phyloP scores from a whole-genome alignment of 2,329 filamentous ascomycete species.

The Cadophora malorum region DNA sequence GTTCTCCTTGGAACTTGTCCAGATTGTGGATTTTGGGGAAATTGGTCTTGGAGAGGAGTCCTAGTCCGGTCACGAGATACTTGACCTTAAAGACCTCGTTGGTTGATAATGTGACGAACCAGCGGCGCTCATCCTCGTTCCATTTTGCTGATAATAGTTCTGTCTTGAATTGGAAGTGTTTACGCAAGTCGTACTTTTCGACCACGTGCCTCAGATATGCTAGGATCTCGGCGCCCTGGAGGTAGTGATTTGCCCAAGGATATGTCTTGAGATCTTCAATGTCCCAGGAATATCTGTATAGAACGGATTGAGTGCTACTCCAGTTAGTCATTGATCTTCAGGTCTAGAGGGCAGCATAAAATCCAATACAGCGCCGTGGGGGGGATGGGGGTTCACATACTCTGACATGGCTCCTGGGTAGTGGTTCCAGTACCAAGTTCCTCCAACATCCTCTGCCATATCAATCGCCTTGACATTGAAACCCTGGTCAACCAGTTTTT shows the following conservation, averaged over 20 bases:
- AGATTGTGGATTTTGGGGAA: slow-evolving; percentile 51
- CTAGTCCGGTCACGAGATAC: slow-evolving; percentile 34
- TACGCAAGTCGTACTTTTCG: slow-evolving; percentile 58
- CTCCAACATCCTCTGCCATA: slow-evolving; percentile 54
- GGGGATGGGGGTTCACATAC: no score
- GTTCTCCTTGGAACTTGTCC: slow-evolving; percentile 50
- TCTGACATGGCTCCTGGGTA: slow-evolving; percentile 55
- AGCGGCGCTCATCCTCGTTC: slow-evolving; percentile 57
- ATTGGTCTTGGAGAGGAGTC: slow-evolving; percentile 31
- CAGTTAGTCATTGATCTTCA: no score
- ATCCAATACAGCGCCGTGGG: no score
- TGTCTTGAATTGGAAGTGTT: slow-evolving; percentile 62
- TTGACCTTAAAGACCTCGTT: slow-evolving; percentile 18
- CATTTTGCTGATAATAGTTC: slow-evolving; percentile 57
- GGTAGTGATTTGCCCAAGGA: slow-evolving; percentile 51
- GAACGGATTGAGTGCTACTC: slow-evolving; percentile 30
- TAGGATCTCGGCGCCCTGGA: slow-evolving; percentile 58
- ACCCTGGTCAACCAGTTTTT: slow-evolving; percentile 47
- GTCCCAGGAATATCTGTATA: slow-evolving; percentile 36
- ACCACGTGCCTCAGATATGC: slow-evolving; percentile 57
- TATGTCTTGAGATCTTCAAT: slow-evolving; percentile 32
- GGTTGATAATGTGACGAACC: slow-evolving; percentile 53
- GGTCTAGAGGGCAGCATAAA: no score
- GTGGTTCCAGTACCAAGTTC: slow-evolving; percentile 61
- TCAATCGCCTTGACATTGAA: slow-evolving; percentile 48